Evolutionary conservation across 345 rosid species (phyloP).

Genomic region (Populus pruinosa): DNA sequence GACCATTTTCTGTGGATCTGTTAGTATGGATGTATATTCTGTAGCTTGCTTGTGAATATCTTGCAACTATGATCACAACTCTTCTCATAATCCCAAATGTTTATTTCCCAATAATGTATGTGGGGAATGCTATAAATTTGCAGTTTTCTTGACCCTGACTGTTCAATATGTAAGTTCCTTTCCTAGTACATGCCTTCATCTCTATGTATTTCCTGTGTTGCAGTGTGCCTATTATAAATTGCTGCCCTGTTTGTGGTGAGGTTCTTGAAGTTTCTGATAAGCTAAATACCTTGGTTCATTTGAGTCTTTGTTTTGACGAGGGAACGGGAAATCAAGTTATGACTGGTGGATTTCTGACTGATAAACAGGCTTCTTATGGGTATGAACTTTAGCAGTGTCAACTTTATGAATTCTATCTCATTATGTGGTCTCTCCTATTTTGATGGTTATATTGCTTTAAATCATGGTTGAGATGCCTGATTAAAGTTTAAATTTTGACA

Average conservation of each 20-base stretch:
- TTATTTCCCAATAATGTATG: neutral
- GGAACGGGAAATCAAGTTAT: slow-evolving; percentile 92
- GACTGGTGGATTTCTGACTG: slow-evolving; percentile 97
- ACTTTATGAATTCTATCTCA: neutral
- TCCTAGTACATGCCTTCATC: neutral
- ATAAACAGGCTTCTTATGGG: slow-evolving; percentile 93
- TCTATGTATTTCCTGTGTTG: slow-evolving; percentile 12
- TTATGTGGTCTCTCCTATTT: neutral
- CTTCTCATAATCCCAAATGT: neutral
- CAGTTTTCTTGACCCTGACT: neutral
- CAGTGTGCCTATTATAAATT: slow-evolving; percentile 77
- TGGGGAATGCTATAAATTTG: neutral
- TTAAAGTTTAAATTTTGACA: slow-evolving; percentile 20
- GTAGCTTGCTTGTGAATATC: neutral
- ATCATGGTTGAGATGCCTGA: neutral
- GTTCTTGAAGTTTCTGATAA: slow-evolving; percentile 61
- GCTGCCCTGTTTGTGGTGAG: slow-evolving; percentile 91
- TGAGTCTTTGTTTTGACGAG: slow-evolving; percentile 90
- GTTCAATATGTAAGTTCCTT: neutral
- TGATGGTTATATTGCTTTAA: neutral
- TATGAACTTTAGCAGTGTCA: slow-evolving; percentile 26
- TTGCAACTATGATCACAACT: neutral
- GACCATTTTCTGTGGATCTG: neutral
- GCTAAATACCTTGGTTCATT: slow-evolving; percentile 78
- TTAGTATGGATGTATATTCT: neutral